These are phyloP conservation scores for Pezicula radicicola DNA, from an alignment of 2,329 filamentous ascomycete species.

Conservation along the genomic window DNA sequence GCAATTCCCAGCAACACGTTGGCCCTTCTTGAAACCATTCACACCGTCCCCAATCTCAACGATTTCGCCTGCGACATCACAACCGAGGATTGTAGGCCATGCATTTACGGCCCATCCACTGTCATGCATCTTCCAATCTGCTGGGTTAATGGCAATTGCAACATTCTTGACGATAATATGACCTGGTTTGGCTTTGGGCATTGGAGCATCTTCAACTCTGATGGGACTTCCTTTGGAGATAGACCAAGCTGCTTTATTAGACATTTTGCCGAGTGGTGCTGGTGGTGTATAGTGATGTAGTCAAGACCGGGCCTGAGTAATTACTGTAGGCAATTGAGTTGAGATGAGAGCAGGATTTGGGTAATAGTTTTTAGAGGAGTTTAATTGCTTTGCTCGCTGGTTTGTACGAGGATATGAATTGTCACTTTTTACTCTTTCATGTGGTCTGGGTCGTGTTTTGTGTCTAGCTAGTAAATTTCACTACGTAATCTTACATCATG, in stretches of 20 bases:
- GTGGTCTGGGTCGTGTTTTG: no score
- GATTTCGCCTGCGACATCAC: conserved; percentile 53
- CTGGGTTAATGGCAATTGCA: conserved; percentile 32
- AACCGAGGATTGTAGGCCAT: conserved; percentile 38
- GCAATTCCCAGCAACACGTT: conserved; percentile 40
- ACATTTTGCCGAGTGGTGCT: no score
- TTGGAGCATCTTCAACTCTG: conserved; percentile 32
- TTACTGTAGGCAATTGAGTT: no score
- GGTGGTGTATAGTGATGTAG: no score
- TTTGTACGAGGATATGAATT: no score
- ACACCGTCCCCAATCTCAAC: conserved; percentile 43
- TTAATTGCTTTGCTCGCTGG: no score
- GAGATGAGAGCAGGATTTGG: no score
- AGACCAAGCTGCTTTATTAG: conserved; percentile 17
- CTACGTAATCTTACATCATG: no score
- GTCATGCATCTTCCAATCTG: conserved; percentile 29
- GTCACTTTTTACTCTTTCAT: no score
- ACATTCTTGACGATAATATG: conserved; percentile 33
- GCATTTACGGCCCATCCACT: conserved; percentile 11
- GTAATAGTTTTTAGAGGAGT: no score
- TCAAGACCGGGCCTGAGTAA: no score
- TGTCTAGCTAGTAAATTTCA: no score
- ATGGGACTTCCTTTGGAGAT: conserved; percentile 28
- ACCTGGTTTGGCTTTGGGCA: conserved; percentile 29
- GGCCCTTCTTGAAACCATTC: conserved; percentile 49